phyloP scores from a whole-genome alignment of 805 yeast species.

The Candida insectalens region DNA sequence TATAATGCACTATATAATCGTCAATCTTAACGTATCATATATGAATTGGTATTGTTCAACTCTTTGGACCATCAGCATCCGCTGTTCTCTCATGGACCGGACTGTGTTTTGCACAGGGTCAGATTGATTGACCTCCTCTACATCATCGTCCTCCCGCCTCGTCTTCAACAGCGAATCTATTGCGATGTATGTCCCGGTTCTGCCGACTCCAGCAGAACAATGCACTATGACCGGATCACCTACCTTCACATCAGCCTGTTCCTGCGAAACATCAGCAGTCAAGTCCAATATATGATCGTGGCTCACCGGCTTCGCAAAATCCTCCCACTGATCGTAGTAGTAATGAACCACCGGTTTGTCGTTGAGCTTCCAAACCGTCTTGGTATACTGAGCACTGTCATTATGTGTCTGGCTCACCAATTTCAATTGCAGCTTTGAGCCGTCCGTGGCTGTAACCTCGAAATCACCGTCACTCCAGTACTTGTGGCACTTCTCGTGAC shows the following conservation, averaged over 20 bases:
- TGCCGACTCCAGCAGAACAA: constrained; percentile 54
- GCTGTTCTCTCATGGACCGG: constrained; percentile 34
- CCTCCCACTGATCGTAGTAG: constrained; percentile 36
- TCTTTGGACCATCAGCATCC: constrained; percentile 48
- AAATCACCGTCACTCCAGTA: constrained; percentile 6
- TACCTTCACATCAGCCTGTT: background rate
- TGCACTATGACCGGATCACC: constrained; percentile 31
- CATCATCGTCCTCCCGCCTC: constrained; percentile 2
- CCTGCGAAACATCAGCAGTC: constrained; percentile 9
- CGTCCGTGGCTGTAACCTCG: constrained; percentile 1
- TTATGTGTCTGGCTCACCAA: background rate
- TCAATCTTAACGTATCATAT: constrained; percentile 26
- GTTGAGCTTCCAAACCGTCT: constrained; percentile 10
- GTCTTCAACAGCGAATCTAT: constrained; percentile 27
- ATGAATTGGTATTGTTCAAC: constrained; percentile 40
- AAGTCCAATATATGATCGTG: constrained; percentile 22
- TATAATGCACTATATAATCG: too few relatives aligned
- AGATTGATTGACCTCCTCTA: constrained; percentile 4
- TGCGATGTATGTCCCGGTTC: constrained; percentile 44
- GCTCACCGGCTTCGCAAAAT: constrained; percentile 29
- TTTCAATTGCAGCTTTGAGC: background rate
- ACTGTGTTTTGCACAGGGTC: constrained; percentile 37
- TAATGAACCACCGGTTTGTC: constrained; percentile 21
- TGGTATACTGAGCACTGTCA: constrained; percentile 1
- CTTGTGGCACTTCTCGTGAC: constrained; percentile 28